These are phyloP conservation scores for Musa balbisiana DNA, from an alignment of 202 grass and related monocot genomes.

Conservation along the genomic window DNA sequence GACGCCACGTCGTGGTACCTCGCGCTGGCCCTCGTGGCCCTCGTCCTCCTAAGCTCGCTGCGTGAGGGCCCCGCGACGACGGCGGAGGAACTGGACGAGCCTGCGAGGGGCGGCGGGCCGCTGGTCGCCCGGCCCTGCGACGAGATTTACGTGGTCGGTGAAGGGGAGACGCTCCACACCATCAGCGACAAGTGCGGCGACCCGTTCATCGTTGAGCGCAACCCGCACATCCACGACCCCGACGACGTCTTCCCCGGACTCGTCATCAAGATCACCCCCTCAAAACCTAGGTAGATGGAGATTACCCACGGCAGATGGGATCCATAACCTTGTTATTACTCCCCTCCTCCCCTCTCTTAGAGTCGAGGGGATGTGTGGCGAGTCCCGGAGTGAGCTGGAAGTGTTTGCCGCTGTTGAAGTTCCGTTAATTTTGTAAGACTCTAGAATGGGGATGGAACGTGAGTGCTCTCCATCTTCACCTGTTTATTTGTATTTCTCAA, in stretches of 20 bases:
- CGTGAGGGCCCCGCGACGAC: slow-evolving; percentile 1
- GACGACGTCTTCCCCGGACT: slow-evolving; percentile 92
- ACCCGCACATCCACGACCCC: slow-evolving; percentile 74
- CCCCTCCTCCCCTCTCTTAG: too few relatives aligned
- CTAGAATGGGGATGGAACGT: too few relatives aligned
- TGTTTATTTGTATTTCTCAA: too few relatives aligned
- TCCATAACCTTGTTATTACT: too few relatives aligned
- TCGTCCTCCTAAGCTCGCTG: slow-evolving; percentile 42
- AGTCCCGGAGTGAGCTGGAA: too few relatives aligned
- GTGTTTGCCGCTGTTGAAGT: too few relatives aligned
- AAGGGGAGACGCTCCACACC: slow-evolving; percentile 75
- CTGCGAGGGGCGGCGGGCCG: slow-evolving; percentile 18
- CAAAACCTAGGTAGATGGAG: background rate
- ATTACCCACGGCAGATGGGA: too few relatives aligned
- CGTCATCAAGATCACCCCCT: slow-evolving; percentile 54
- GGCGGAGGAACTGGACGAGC: background rate
- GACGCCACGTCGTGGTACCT: slow-evolving; percentile 49
- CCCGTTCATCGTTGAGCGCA: slow-evolving; percentile 68
- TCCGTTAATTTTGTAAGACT: too few relatives aligned
- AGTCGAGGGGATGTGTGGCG: too few relatives aligned
- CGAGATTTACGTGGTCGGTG: slow-evolving; percentile 71
- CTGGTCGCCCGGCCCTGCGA: slow-evolving; percentile 44
- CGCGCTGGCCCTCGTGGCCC: slow-evolving; percentile 31
- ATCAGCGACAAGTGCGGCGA: slow-evolving; percentile 86
- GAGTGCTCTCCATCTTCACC: too few relatives aligned